Evolutionary conservation across 768 basidiomycete species (phyloP), one percentile per base, ranked within the genome.

Genomic region (Steccherinum ochraceum): DNA sequence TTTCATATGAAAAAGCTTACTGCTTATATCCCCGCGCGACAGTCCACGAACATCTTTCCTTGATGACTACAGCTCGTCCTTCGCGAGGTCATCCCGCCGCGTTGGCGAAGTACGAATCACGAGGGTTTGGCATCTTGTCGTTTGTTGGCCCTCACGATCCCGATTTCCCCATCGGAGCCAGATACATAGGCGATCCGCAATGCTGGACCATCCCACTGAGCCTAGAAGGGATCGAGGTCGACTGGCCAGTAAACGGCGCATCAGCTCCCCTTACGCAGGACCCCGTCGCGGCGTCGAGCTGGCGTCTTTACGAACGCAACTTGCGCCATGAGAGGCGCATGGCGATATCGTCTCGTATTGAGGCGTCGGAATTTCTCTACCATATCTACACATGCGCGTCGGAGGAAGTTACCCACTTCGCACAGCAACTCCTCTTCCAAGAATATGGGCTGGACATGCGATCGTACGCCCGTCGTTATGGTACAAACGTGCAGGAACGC

Each of bases 1-100:
- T 78, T 51, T 64, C 70, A 0, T 67, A 67, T 56, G 61, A 71
- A 3, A 59, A 59, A 0, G 77, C 74, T 0, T 75, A 73, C 48
- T 64, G 67, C 1, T 52, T 75, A 3, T 77, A 69, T 53, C 77
- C 77, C 1, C 24, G 52, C 1, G 70, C 67, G 0, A 78, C 75
- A 0, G 71, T 74, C 44, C 64, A 70, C n/a, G 49, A 67, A 12
- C 58, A 67, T 13, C 49, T 56, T 3, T 49, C 68, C 0, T 59
- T 76, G 4, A n/a, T n/a, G n/a, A n/a, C n/a, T n/a, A n/a, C n/a
- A n/a, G n/a, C n/a, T n/a, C n/a, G n/a, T n/a, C 44, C 40, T 1
- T 27, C n/a, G 26, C 24, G 40, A 24, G 48, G 26, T 3, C 5
- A 5, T 0, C 27, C 53, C 4, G 45, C 54, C 18, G 25, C 52